A percentile compares a stretch with the other conserved stretches of the same genome.
phyloP scores from a whole-genome alignment of 1,284 basidiomycete species.

The Apiotrichum brassicae region DNA sequence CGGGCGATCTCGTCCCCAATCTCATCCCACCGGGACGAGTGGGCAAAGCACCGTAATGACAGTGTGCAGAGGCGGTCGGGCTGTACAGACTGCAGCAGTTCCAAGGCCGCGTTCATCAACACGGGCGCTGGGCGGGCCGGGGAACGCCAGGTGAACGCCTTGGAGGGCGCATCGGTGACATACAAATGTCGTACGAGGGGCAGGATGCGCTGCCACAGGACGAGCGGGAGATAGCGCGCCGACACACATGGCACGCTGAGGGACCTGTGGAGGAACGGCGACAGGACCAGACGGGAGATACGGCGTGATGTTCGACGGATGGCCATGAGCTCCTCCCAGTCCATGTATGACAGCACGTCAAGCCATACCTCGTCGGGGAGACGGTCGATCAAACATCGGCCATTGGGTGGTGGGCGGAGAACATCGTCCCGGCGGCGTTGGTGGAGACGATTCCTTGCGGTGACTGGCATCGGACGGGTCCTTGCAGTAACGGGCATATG shows the following conservation, averaged over 20 bases:
- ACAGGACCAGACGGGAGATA: slow-evolving; percentile 15
- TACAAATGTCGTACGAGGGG: slow-evolving; percentile 22
- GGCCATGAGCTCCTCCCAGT: slow-evolving; percentile 20
- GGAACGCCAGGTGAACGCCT: background rate
- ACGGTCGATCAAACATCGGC: slow-evolving; percentile 15
- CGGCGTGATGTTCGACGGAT: slow-evolving; percentile 16
- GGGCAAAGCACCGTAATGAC: slow-evolving; percentile 23
- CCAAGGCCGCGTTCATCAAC: background rate
- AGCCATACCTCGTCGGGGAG: slow-evolving; percentile 33
- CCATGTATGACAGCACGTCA: slow-evolving; percentile 22
- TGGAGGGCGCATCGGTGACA: slow-evolving; percentile 19
- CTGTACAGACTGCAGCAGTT: slow-evolving; percentile 17
- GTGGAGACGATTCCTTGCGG: too few relatives aligned
- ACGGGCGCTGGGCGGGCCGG: slow-evolving; percentile 3
- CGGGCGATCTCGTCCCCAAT: slow-evolving; percentile 15
- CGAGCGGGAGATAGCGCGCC: slow-evolving; percentile 13
- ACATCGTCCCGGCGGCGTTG: background rate
- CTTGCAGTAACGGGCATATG: too few relatives aligned
- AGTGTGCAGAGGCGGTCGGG: slow-evolving; percentile 22
- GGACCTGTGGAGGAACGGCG: slow-evolving; percentile 21
- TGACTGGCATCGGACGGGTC: too few relatives aligned
- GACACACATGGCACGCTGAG: slow-evolving; percentile 12
- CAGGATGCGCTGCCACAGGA: slow-evolving; percentile 16
- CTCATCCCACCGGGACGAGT: slow-evolving; percentile 18
- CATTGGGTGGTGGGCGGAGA: slow-evolving; percentile 2